A percentile compares a stretch with the other conserved stretches of the same genome.
Evolutionary conservation across 495 filamentous ascomycete species (phyloP).

Genomic region (Penicillium turbatum): DNA sequence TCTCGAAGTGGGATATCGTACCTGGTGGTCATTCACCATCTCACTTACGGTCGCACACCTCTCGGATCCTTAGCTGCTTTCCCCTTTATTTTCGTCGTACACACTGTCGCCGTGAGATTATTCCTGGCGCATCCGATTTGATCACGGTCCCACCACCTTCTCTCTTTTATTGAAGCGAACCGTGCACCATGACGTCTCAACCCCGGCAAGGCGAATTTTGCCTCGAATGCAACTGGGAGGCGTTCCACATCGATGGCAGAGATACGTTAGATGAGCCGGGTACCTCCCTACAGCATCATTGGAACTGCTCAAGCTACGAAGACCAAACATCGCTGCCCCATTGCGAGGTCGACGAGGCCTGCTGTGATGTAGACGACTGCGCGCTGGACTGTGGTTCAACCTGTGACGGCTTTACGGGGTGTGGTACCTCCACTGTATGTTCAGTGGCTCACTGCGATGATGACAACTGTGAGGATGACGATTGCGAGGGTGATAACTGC

Average conservation of each 20-base stretch:
- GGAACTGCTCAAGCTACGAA: constrained; percentile 33
- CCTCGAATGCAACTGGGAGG: constrained; percentile 44
- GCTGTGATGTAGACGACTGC: constrained; percentile 45
- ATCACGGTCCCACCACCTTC: not conserved
- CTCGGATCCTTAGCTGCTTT: constrained; percentile 2
- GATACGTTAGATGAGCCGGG: constrained; percentile 20
- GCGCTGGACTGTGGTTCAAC: constrained; percentile 38
- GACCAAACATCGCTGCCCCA: constrained; percentile 24
- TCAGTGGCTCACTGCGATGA: constrained; percentile 38
- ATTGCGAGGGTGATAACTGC: constrained; percentile 28
- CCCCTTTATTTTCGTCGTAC: not conserved
- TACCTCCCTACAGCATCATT: constrained; percentile 21
- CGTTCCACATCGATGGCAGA: constrained; percentile 37
- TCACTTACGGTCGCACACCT: constrained; percentile 17
- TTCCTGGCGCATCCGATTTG: not conserved
- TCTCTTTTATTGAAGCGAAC: constrained; percentile 13
- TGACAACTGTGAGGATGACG: constrained; percentile 24
- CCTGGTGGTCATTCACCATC: constrained; percentile 10
- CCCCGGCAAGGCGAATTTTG: constrained; percentile 35
- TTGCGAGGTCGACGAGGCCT: constrained; percentile 35
- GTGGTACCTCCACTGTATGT: constrained; percentile 39
- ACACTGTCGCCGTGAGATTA: not conserved
- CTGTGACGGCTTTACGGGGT: constrained; percentile 46
- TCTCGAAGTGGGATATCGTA: constrained; percentile 7
- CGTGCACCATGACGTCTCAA: constrained; percentile 36